Evolutionary conservation across 352 stramenopile species (phyloP).

Genomic region (Plasmopara viticola): DNA sequence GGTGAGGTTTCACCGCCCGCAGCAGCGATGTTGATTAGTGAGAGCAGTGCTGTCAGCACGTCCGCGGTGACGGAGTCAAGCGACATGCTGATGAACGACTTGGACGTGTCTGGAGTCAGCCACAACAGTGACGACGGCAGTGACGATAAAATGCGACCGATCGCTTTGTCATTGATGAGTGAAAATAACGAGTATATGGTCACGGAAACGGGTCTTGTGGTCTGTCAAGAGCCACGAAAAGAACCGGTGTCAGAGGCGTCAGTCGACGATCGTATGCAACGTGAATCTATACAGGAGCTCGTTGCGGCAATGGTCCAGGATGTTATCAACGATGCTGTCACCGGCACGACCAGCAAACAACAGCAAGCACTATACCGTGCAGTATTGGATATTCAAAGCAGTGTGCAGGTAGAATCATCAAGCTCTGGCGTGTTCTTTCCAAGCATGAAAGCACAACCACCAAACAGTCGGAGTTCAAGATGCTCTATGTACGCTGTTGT

Average conservation of each 20-base stretch:
- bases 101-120: slow-evolving; percentile 17
- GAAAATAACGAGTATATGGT: slow-evolving; percentile 22
- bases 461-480: slow-evolving; percentile 1
- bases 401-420: slow-evolving; percentile 17
- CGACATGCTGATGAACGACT: slow-evolving; percentile 18
- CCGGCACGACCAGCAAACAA: background rate
- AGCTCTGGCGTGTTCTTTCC: slow-evolving; percentile 12
- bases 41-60: slow-evolving; percentile 17
- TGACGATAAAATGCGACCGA: background rate
- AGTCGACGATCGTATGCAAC: slow-evolving; percentile 1
- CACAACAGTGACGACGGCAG: slow-evolving; percentile 10
- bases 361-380: slow-evolving; percentile 3
- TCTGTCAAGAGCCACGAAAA: slow-evolving; percentile 12
- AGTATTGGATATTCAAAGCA: slow-evolving; percentile 12
- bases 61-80: slow-evolving; percentile 13
- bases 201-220: slow-evolving; percentile 20
- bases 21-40: background rate
- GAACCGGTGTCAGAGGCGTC: slow-evolving; percentile 1
- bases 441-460: slow-evolving; percentile 11
- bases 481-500: slow-evolving; percentile 27
- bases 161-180: slow-evolving; percentile 15
- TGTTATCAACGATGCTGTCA: slow-evolving; percentile 15
- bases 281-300: slow-evolving; percentile 14
- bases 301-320: slow-evolving; percentile 18
- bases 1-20: background rate